A percentile compares a stretch with the other conserved stretches of the same genome.
Conservation (phyloP, 192 early-diverging fungal species). For the Linnemannia hyalina region DNA sequence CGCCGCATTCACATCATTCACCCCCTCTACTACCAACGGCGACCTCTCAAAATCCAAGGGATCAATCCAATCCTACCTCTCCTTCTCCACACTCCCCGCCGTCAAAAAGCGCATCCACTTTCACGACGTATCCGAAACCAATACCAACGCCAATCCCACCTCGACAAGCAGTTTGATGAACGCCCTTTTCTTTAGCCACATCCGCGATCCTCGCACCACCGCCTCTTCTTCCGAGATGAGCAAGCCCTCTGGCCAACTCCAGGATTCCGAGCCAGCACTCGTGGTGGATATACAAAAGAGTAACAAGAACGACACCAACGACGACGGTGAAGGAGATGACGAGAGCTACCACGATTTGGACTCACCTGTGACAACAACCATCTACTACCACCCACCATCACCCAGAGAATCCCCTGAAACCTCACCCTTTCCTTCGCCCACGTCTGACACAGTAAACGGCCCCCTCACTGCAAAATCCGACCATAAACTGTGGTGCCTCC, state of each 20-base stretch:
- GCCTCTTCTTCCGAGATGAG: no score
- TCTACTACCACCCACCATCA: neutral
- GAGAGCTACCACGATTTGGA: neutral
- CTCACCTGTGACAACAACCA: neutral
- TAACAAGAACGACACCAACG: no score
- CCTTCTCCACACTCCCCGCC: neutral
- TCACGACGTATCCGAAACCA: neutral
- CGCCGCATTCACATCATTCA: neutral
- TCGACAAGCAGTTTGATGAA: neutral
- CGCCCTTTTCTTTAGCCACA: neutral
- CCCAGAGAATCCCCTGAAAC: neutral
- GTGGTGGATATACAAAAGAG: no score
- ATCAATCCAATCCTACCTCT: no score
- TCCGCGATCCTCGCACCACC: neutral
- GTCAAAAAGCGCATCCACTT: neutral
- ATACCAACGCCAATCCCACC: neutral
- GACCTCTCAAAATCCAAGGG: no score
- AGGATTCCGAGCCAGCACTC: no score
- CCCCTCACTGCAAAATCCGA: neutral
- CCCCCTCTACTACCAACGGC: no score
- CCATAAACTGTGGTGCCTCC: neutral
- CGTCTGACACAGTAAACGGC: neutral
- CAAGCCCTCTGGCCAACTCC: no score
- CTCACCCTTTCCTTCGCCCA: no score
- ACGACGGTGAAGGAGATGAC: neutral